phyloP scores from a whole-genome alignment of 163 green algal species.

The Chlamydomonas reinhardtii region DNA sequence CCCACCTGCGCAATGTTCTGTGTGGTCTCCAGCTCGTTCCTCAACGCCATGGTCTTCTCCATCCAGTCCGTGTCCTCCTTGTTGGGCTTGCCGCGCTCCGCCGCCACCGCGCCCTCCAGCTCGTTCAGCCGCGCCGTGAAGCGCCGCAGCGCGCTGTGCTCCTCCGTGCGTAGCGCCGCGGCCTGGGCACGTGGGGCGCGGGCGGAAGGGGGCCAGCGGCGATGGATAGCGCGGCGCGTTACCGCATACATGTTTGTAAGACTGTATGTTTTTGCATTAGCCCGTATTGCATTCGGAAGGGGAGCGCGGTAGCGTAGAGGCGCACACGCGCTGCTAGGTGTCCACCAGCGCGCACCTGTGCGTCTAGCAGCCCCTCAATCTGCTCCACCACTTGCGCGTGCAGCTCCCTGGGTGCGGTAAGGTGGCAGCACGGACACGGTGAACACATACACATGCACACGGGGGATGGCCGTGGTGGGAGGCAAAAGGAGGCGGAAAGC shows the following conservation, averaged over 20 bases:
- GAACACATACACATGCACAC: too few species aligned
- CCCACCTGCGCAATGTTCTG: constrained; percentile 45
- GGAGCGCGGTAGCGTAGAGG: too few species aligned
- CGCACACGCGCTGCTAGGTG: too few species aligned
- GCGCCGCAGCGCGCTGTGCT: constrained; percentile 40
- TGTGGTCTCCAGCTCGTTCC: constrained; percentile 47
- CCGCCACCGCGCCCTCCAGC: constrained; percentile 36
- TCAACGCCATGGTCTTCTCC: constrained; percentile 28
- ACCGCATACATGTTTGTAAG: too few species aligned
- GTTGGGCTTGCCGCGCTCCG: constrained; percentile 12
- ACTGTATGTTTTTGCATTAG: too few species aligned
- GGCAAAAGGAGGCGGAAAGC: too few species aligned
- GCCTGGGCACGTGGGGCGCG: background rate
- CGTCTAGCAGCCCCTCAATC: constrained; percentile 43
- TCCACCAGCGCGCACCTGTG: background rate
- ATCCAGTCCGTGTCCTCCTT: constrained; percentile 15
- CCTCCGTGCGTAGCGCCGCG: constrained; percentile 23
- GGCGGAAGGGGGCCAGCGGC: too few species aligned
- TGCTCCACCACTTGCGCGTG: constrained; percentile 46
- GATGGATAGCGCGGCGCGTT: too few species aligned
- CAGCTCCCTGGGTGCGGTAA: constrained; percentile 10
- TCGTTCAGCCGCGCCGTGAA: constrained; percentile 34
- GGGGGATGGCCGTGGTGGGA: too few species aligned
- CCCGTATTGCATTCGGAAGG: too few species aligned
- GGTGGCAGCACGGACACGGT: background rate